Conservation (phyloP, 495 filamentous ascomycete species). For the Tuber aestivum region DNA sequence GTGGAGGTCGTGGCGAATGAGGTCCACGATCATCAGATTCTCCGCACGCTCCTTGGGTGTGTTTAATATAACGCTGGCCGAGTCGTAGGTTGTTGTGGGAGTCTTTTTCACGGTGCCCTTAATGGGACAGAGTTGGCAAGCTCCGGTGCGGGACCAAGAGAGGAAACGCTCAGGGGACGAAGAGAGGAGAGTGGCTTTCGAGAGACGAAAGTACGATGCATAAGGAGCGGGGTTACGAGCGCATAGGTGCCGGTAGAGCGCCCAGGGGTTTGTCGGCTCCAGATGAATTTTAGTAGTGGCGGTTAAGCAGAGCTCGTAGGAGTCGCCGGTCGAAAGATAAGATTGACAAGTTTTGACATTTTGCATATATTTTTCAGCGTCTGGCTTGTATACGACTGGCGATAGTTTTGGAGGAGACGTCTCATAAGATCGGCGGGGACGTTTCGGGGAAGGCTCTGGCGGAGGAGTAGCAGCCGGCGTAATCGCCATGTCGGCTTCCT, state of each 20-base stretch:
- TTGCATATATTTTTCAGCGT: constrained; percentile 4
- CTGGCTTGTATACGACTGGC: constrained; percentile 52
- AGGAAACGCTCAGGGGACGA: constrained; percentile 93
- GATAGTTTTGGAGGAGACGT: constrained; percentile 38
- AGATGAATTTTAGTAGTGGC: constrained; percentile 60
- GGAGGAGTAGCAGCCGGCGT: constrained; percentile 34
- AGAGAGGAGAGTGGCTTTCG: constrained; percentile 63
- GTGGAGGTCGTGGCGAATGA: constrained; percentile 87
- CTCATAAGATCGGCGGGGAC: constrained; percentile 48
- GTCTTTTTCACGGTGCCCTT: constrained; percentile 88
- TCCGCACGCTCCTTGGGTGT: constrained; percentile 87
- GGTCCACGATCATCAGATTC: constrained; percentile 96
- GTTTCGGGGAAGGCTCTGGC: constrained; percentile 17
- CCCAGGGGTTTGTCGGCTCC: constrained; percentile 52
- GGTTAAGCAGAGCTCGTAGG: constrained; percentile 91
- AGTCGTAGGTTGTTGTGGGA: constrained; percentile 55
- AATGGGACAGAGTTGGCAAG: constrained; percentile 72
- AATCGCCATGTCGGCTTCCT: constrained; percentile 23
- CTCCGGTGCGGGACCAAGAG: constrained; percentile 55
- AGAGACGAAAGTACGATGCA: constrained; percentile 71
- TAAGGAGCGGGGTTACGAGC: constrained; percentile 77
- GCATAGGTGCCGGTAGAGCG: constrained; percentile 65
- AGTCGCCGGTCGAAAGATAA: constrained; percentile 68
- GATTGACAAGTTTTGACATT: constrained; percentile 61
- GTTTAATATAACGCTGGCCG: constrained; percentile 64